These are phyloP conservation scores for Starmera dryadoides DNA, from an alignment of 805 yeast genomes.

Conservation along the genomic window DNA sequence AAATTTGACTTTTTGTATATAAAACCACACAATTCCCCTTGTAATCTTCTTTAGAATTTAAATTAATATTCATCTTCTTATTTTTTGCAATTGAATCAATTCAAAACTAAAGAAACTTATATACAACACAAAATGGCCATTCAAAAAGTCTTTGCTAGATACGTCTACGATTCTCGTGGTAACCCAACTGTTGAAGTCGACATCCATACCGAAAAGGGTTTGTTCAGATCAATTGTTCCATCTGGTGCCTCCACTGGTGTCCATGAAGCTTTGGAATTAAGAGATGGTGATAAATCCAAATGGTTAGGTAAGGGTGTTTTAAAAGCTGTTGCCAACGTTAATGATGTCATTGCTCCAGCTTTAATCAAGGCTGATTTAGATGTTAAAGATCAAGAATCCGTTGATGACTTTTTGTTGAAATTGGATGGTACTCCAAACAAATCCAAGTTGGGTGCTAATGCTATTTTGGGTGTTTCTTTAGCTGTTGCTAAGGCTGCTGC, in stretches of 20 bases:
- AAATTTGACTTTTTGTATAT: conserved; percentile 23
- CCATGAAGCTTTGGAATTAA: conserved; percentile 97
- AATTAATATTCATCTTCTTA: too few relatives aligned
- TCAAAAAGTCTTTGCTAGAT: conserved; percentile 85
- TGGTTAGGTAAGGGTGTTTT: conserved; percentile 99
- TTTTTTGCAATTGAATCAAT: too few relatives aligned
- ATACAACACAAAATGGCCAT: conserved; percentile 55
- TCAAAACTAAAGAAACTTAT: too few relatives aligned
- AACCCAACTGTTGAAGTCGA: conserved; percentile 99
- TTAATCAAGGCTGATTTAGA: conserved; percentile 72
- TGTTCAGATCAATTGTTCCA: conserved; percentile 96
- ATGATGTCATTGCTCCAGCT: conserved; percentile 92
- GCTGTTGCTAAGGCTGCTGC: conserved; percentile 99
- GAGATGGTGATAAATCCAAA: conserved; percentile 95
- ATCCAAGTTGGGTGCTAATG: conserved; percentile 97
- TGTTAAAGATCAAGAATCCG: conserved; percentile 77
- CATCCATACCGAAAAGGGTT: conserved; percentile 83
- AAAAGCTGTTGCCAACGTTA: conserved; percentile 95
- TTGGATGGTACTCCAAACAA: conserved; percentile 98
- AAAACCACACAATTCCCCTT: too few relatives aligned
- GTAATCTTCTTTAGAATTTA: too few relatives aligned
- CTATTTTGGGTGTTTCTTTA: conserved; percentile 95
- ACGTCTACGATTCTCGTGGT: conserved; percentile 99
- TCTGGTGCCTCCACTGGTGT: conserved; percentile 99
- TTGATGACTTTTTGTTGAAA: conserved; percentile 77